These are phyloP conservation scores for Saprolegnia parasitica DNA, from an alignment of 352 stramenopile species.

Conservation along the genomic window DNA sequence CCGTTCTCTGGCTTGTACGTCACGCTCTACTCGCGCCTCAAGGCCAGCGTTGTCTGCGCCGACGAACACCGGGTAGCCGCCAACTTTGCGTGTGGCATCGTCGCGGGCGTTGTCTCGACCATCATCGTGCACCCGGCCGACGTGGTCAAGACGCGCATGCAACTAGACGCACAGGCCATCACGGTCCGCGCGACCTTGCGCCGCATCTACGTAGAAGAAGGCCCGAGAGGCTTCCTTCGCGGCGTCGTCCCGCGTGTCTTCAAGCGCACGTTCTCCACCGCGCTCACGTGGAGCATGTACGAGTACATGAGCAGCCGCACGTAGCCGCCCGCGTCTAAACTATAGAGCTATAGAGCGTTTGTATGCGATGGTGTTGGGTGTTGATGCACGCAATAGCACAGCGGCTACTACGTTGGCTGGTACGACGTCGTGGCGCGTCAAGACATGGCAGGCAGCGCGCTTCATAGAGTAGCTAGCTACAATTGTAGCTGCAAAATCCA, in stretches of 20 bases:
- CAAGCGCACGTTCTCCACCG: constrained; percentile 96
- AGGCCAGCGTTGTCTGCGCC: constrained; percentile 40
- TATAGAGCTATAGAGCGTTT: not conserved
- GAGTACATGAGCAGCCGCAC: constrained; percentile 65
- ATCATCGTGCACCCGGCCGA: constrained; percentile 81
- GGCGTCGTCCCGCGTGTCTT: constrained; percentile 92
- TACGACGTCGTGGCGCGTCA: too few species aligned
- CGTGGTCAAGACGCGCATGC: constrained; percentile 87
- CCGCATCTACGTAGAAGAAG: constrained; percentile 91
- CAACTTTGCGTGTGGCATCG: constrained; percentile 75
- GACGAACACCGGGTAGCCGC: constrained; percentile 51
- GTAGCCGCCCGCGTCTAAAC: not conserved
- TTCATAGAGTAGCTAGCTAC: too few species aligned
- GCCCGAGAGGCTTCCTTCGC: constrained; percentile 88
- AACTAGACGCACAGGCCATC: constrained; percentile 69
- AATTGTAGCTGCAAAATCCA: too few species aligned
- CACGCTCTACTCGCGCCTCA: constrained; percentile 74
- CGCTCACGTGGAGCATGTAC: constrained; percentile 99
- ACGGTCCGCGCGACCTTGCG: constrained; percentile 56
- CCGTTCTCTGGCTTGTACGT: constrained; percentile 87
- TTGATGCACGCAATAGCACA: not conserved
- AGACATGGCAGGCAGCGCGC: too few species aligned
- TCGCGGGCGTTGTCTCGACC: constrained; percentile 69
- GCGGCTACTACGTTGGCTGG: too few species aligned
- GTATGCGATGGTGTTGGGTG: not conserved